Percentiles rank a stretch among this genome's conserved stretches.
Evolutionary conservation across 805 yeast genomes (phyloP).

Genomic region (Ogataea parapolymorpha): DNA sequence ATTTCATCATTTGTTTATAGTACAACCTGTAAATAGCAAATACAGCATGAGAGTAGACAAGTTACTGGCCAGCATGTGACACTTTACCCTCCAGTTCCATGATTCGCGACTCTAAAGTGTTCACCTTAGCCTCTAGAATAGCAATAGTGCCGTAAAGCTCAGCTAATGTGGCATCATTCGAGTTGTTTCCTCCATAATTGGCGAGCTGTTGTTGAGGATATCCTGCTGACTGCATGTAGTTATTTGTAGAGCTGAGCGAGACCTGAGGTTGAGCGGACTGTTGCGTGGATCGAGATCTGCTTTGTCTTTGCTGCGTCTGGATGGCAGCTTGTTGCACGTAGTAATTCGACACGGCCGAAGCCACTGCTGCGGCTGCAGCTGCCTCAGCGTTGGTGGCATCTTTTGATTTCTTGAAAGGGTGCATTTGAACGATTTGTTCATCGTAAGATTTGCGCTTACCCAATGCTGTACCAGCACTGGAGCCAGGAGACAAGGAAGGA

Average conservation of each 20-base stretch:
- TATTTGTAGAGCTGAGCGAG: slow-evolving; percentile 8
- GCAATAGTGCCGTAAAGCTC: slow-evolving; percentile 20
- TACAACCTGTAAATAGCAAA: slow-evolving; percentile 1
- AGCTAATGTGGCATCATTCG: slow-evolving; percentile 12
- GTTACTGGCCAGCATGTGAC: slow-evolving; percentile 8
- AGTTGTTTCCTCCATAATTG: slow-evolving; percentile 7
- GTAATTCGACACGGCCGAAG: slow-evolving; percentile 19
- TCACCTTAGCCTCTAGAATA: slow-evolving; percentile 20
- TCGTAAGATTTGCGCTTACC: slow-evolving; percentile 15
- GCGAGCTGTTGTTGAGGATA: slow-evolving; percentile 12
- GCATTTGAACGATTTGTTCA: slow-evolving; percentile 4
- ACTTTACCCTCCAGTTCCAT: slow-evolving; percentile 17
- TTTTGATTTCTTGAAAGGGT: slow-evolving; percentile 12
- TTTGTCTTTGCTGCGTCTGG: slow-evolving; percentile 20
- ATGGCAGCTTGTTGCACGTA: slow-evolving; percentile 18
- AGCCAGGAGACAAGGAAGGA: slow-evolving; percentile 9
- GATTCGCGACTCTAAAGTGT: slow-evolving; percentile 18
- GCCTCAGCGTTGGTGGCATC: slow-evolving; percentile 18
- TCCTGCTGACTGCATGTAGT: slow-evolving; percentile 9
- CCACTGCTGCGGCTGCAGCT: slow-evolving; percentile 22
- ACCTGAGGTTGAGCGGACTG: slow-evolving; percentile 15
- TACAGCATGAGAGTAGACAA: background rate
- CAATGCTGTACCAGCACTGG: slow-evolving; percentile 3
- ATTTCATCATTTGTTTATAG: slow-evolving; percentile 5
- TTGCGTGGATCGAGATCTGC: slow-evolving; percentile 17